Conservation (phyloP, 2,329 filamentous ascomycete genomes). For the Epichloe amarillans region DNA sequence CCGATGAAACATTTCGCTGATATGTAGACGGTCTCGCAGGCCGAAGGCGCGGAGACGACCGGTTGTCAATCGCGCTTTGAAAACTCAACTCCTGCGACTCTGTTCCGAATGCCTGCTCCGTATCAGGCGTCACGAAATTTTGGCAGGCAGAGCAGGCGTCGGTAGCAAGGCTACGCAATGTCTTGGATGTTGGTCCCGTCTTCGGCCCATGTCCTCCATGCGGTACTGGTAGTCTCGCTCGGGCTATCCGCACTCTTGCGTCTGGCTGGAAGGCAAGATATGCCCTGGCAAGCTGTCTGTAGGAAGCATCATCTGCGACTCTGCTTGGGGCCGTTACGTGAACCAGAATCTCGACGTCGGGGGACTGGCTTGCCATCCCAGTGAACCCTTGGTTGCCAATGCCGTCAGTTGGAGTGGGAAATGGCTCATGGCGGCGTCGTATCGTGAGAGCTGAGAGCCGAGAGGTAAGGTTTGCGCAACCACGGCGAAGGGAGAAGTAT, state of each 20-base stretch:
- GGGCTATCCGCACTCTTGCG: not conserved
- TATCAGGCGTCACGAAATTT: slow-evolving; percentile 6
- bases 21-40: not conserved
- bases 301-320: slow-evolving; percentile 32
- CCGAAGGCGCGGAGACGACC: slow-evolving; percentile 19
- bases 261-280: slow-evolving; percentile 35
- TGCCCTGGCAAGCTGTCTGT: slow-evolving; percentile 34
- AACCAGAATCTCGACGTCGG: slow-evolving; percentile 38
- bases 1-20: not conserved
- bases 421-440: slow-evolving; percentile 3
- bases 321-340: slow-evolving; percentile 40
- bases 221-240: not conserved
- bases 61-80: slow-evolving; percentile 30
- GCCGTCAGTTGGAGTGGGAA: not conserved
- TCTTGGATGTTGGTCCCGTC: not conserved
- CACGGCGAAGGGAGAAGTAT: not conserved
- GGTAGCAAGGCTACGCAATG: not conserved
- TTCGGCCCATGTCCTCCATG: not conserved
- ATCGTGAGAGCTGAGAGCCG: not conserved
- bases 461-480: not conserved
- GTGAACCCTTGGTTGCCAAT: not conserved
- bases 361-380: slow-evolving; percentile 14
- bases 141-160: not conserved
- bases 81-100: slow-evolving; percentile 32
- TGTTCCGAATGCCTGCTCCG: slow-evolving; percentile 13